phyloP scores from a whole-genome alignment of 139 green algal genomes.

The Diplosphaera chodatii region DNA sequence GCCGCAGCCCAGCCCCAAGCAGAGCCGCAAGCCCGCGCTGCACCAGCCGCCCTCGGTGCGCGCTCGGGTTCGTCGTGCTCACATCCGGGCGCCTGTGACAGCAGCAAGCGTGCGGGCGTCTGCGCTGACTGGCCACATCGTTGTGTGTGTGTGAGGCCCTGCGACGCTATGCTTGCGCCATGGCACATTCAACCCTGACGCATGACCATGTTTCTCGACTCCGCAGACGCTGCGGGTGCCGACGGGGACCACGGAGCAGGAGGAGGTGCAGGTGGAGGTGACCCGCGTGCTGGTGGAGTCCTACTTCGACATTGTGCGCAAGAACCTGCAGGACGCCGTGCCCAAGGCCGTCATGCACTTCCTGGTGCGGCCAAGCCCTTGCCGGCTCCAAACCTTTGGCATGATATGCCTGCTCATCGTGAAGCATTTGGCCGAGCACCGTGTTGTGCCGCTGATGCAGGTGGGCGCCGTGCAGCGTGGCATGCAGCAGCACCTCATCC shows the following conservation, averaged over 20 bases:
- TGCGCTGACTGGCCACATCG: too few species aligned
- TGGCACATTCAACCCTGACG: too few species aligned
- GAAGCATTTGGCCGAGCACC: too few species aligned
- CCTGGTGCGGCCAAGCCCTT: constrained; percentile 81
- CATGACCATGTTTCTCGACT: too few species aligned
- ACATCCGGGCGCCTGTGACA: too few species aligned
- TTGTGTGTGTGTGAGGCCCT: too few species aligned
- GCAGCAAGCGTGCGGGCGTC: too few species aligned
- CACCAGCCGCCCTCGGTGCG: constrained; percentile 12
- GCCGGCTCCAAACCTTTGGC: too few species aligned
- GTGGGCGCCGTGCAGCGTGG: constrained; percentile 41
- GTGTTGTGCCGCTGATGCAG: too few species aligned
- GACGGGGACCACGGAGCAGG: constrained; percentile 41
- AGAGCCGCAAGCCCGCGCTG: constrained; percentile 2
- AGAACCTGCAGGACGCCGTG: constrained; percentile 80
- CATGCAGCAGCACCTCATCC: constrained; percentile 84
- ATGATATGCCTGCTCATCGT: too few species aligned
- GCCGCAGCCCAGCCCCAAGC: not conserved
- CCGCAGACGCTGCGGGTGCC: constrained; percentile 36
- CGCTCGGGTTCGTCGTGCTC: too few species aligned
- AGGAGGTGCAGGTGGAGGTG: constrained; percentile 78
- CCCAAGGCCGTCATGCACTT: constrained; percentile 95
- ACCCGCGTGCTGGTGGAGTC: constrained; percentile 77
- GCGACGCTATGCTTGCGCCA: too few species aligned
- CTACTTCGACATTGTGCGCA: constrained; percentile 88